A percentile compares a stretch with the other conserved stretches of the same genome.
These are phyloP conservation scores for Pilatotrama ljubarskyi DNA, from an alignment of 768 basidiomycete genomes.

Conservation along the genomic window DNA sequence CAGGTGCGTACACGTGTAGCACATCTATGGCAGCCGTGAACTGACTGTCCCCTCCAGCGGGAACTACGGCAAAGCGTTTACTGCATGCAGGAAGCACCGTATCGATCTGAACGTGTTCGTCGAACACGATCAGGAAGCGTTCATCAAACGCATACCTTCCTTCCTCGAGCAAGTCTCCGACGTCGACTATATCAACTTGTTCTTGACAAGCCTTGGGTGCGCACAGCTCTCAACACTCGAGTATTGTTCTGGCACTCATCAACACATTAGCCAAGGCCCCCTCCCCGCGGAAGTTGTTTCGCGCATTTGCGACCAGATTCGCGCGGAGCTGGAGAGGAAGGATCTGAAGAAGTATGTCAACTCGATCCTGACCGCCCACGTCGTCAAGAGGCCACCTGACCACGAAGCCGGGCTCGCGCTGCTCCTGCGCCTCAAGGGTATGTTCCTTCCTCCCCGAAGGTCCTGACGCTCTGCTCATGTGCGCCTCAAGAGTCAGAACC, in stretches of 20 bases:
- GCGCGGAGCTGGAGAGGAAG: slow-evolving; percentile 64
- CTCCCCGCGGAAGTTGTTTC: slow-evolving; percentile 60
- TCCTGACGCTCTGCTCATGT: neutral
- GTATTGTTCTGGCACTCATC: neutral
- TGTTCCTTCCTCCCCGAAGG: slow-evolving; percentile 6
- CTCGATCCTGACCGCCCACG: slow-evolving; percentile 88
- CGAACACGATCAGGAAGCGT: slow-evolving; percentile 70
- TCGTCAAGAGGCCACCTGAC: slow-evolving; percentile 89
- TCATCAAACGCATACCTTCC: slow-evolving; percentile 57
- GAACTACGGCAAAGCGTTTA: slow-evolving; percentile 83
- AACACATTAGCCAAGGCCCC: slow-evolving; percentile 54
- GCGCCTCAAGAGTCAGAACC: slow-evolving; percentile 54
- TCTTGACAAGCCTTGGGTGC: slow-evolving; percentile 84
- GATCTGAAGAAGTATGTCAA: slow-evolving; percentile 84
- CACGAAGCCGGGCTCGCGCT: slow-evolving; percentile 81
- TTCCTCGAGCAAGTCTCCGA: slow-evolving; percentile 88
- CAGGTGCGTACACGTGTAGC: slow-evolving; percentile 42
- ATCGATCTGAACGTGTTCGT: slow-evolving; percentile 90
- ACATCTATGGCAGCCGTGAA: neutral
- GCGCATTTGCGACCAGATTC: slow-evolving; percentile 75
- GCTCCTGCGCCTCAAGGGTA: slow-evolving; percentile 79
- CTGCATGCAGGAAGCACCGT: slow-evolving; percentile 89
- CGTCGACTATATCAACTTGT: slow-evolving; percentile 90
- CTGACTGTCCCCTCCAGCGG: slow-evolving; percentile 44
- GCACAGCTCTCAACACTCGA: slow-evolving; percentile 20